Evolutionary conservation across 805 yeast species (phyloP), one percentile per base, ranked within the genome.

Genomic region (Saccharomycopsis selenospora): DNA sequence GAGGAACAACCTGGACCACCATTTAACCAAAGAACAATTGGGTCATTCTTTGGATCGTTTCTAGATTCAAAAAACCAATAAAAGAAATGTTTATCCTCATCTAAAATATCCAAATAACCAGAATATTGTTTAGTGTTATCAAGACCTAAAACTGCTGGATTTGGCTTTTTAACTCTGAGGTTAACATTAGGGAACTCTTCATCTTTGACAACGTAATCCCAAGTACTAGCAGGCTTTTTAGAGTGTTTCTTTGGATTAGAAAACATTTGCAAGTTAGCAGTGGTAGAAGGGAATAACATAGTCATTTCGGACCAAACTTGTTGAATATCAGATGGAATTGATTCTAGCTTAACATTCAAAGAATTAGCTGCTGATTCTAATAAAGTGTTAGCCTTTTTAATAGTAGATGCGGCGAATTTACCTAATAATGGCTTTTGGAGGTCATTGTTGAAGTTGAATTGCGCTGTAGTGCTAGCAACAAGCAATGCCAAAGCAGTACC

Each of bases 1-100:
- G 96, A 86, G 0, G 96, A 86, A 63, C 97, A 90, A 10, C 97
- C 97, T 30, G 97, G 97, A 3, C 97, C 96, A 55, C 97, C 97
- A 62, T 90, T 90, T 58, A 90, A 71, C 98, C 91, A 85, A 55
- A 83, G 66, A 48, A 91, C 75, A 20, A 89, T 74, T 1, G 97
- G 97, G 65, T 91, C 97, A 46, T 71, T 85, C 47, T 65, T 67
- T 3, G 97, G 97, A 63, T 87, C 88, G 59, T 82, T 82, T 69
- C 96, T 79, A 46, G 95, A 83, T 66, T 90, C 97, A 58, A 91
- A 91, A 60, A 83, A 82, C 95, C 95, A 89, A 71, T 81, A 91
- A 66, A 90, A 91, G 64, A 90, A 82, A 67, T 88, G 96, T 68
- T 88, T 88, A 62, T 87, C 96, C 56, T 81, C 87, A 45, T 82